Evolutionary conservation across 495 filamentous ascomycete species (phyloP), one percentile per base, ranked within the genome.

Genomic region (Aspergillus cristatus): DNA sequence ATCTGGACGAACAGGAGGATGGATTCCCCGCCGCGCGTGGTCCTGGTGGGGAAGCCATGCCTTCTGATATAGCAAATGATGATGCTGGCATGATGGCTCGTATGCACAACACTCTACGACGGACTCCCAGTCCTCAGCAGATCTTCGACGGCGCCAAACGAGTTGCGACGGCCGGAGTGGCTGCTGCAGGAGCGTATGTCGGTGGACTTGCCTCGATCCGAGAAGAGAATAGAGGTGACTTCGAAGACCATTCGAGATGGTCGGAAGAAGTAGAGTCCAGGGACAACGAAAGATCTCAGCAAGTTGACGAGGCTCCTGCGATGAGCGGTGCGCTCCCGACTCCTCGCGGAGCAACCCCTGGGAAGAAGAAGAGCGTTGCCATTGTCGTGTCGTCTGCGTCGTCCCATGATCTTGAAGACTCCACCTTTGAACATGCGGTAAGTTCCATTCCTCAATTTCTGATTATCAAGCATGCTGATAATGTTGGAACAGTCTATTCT

Each of bases 91-190:
- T 89, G 63, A 78, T 89, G 47, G 70, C 76, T 32, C 82, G 82
- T 33, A 81, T 93, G 70, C 78, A 82, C 37, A 84, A 83, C 40
- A 84, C 83, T n/a, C 63, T 94, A 54, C 76, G 84, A 48, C 76
- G 87, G 36, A 91, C 87, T 4, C 85, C 89, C 7, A 93, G 85
- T 50, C 89, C 89, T 17, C 86, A 93, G 52, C 84, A 93, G 59
- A 73, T 94, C 42, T 74, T 89, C 43, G 84, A 90, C 53, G 78
- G 73, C 20, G 86, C 86, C 1, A 79, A 77, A 51, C 79, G 78
- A 55, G 79, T 72, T 35, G 81, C 93, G 15, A 76, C 72, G 0
- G 86, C 86, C 8, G 81, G 87, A 1, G 65, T 94, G 41, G 81
- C 84, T 7, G 88, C 88, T 17, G 86, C 85, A n/a, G 84, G 86